phyloP scores from a whole-genome alignment of 352 stramenopile species.

The Blastocystis sp. region DNA sequence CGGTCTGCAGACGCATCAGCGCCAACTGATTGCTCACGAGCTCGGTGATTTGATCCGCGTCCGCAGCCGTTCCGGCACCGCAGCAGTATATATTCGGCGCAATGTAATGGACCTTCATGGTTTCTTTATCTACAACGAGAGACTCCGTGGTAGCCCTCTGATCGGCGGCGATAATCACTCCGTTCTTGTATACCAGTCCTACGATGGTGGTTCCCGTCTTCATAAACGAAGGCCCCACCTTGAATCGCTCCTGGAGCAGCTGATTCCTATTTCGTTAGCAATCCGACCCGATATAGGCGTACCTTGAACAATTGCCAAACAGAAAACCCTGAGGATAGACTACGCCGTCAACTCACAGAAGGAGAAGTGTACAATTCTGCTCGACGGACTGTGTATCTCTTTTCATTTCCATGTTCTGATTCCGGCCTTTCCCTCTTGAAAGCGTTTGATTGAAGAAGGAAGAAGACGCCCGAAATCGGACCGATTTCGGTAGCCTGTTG shows the following conservation, averaged over 20 bases:
- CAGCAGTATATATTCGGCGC: conserved; percentile 70
- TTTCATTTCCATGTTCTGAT: conserved; percentile 38
- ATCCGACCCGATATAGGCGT: background rate
- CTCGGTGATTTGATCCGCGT: conserved; percentile 60
- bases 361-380: conserved; percentile 42
- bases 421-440: background rate
- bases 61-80: conserved; percentile 64
- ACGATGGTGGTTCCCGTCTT: conserved; percentile 70
- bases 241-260: conserved; percentile 58
- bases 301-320: conserved; percentile 63
- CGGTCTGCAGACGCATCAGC: conserved; percentile 63
- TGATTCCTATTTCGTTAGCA: conserved; percentile 56
- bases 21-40: conserved; percentile 58
- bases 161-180: conserved; percentile 69
- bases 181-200: conserved; percentile 63
- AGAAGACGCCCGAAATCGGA: conserved; percentile 39
- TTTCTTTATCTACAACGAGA: conserved; percentile 65
- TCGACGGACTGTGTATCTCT: conserved; percentile 61
- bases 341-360: background rate
- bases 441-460: conserved; percentile 44
- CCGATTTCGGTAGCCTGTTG: conserved; percentile 7
- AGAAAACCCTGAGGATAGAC: conserved; percentile 70
- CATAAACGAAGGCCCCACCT: conserved; percentile 37
- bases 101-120: conserved; percentile 69
- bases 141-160: conserved; percentile 60